These are phyloP conservation scores for Debaryomyces castellii DNA, from an alignment of 805 yeast genomes.

Conservation along the genomic window DNA sequence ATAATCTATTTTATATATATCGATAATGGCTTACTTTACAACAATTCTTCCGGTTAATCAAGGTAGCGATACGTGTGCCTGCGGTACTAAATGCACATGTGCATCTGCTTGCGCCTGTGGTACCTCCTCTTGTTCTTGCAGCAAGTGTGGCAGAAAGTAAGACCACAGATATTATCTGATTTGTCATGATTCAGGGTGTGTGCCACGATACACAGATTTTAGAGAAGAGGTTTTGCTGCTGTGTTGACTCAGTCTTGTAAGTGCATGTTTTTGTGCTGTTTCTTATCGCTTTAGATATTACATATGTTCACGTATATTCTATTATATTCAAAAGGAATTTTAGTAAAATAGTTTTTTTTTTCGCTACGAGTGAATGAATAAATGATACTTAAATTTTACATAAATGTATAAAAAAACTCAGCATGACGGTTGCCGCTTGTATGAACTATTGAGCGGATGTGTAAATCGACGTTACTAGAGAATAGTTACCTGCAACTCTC, in stretches of 20 bases:
- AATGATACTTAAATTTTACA: background rate
- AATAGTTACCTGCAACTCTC: too few relatives aligned
- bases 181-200: background rate
- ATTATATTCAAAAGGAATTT: background rate
- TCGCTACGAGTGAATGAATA: background rate
- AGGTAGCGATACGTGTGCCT: constrained; percentile 10
- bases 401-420: too few relatives aligned
- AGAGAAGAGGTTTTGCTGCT: background rate
- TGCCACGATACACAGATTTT: background rate
- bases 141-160: background rate
- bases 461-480: too few relatives aligned
- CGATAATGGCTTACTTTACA: background rate
- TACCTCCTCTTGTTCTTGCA: constrained; percentile 4
- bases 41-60: background rate
- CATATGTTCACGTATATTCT: too few relatives aligned
- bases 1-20: background rate
- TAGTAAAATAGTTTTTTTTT: background rate
- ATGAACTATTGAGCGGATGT: too few relatives aligned
- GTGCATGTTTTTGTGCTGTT: too few relatives aligned
- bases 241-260: background rate
- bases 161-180: background rate
- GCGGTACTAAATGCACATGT: constrained; percentile 15
- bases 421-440: too few relatives aligned
- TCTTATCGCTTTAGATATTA: too few relatives aligned
- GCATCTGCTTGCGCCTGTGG: constrained; percentile 5